A percentile compares a stretch with the other conserved stretches of the same genome.
These are phyloP conservation scores for Geotrichum restrictum DNA, from an alignment of 1,139 yeast genomes.

Conservation along the genomic window DNA sequence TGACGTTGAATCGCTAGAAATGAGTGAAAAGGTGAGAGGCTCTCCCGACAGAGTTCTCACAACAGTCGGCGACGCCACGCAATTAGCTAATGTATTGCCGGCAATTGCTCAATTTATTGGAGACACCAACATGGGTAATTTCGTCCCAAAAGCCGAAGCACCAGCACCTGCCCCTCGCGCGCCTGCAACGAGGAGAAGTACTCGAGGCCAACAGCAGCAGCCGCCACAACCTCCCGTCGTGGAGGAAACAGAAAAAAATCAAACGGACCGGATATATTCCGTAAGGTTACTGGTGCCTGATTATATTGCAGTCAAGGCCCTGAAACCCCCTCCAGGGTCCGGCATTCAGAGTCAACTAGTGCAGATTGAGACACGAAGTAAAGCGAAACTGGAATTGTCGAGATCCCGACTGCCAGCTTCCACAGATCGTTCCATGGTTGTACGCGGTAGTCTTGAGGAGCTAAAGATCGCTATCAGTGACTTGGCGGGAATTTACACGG, in stretches of 20 bases:
- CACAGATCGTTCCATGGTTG: constrained; percentile 16
- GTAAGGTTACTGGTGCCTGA: constrained; percentile 15
- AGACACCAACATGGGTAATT: constrained; percentile 13
- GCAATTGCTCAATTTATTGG: constrained; percentile 14
- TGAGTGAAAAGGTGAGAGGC: constrained; percentile 18
- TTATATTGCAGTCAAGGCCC: constrained; percentile 4
- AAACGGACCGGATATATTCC: constrained; percentile 25
- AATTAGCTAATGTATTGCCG: constrained; percentile 6
- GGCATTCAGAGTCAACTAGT: not conserved
- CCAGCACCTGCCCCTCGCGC: not conserved
- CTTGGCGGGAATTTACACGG: not conserved
- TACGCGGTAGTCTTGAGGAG: constrained; percentile 13
- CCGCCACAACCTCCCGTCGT: constrained; percentile 8
- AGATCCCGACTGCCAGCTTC: constrained; percentile 19
- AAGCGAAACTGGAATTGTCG: constrained; percentile 16
- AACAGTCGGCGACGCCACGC: not conserved
- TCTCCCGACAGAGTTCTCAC: constrained; percentile 19
- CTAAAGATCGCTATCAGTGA: constrained; percentile 10
- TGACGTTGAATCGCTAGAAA: not conserved
- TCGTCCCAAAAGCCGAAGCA: not conserved
- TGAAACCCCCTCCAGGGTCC: not conserved
- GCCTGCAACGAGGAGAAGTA: constrained; percentile 5
- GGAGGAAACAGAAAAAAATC: constrained; percentile 30
- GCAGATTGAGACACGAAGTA: constrained; percentile 6
- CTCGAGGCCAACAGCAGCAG: constrained; percentile 3